Evolutionary conservation across 2,329 filamentous ascomycete genomes (phyloP), one percentile per base, ranked within the genome.

Genomic region (Arthroderma sp.): DNA sequence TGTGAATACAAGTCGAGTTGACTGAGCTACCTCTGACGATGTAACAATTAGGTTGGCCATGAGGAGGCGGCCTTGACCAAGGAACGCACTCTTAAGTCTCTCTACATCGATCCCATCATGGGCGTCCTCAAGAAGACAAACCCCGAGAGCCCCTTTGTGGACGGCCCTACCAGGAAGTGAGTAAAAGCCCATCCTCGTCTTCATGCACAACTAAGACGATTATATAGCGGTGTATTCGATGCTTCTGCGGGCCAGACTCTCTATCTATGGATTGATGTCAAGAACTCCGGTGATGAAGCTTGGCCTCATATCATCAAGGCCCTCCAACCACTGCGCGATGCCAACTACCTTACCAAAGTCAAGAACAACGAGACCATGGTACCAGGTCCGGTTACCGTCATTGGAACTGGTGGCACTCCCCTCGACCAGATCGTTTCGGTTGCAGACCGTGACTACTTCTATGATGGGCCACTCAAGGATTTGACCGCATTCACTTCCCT

Each of bases 181-280:
- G 69, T 58, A 13, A 8, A 28, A 13, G 25, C 8, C 9, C 47
- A 53, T 33, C 21, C 28, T 17, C 37, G 19, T 41, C 23, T 43
- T 33, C 28, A 11, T 9, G 4, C 19, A 19, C 2, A 21, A 35
- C 38, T 41, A n/a, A 55, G 28, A 35, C 21, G 6, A 38, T n/a
- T 31, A 31, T 31, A 44, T 51, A 73, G 71, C 64, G 82, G 82
- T 35, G 79, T 85, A 13, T 85, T 77, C 65, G 82, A 85, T 67
- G 80, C 80, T 0, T 65, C 65, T 35, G 65, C 71, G 1, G 72
- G 67, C 4, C 81, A 84, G 66, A 84, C 82, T 0, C 73, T 86
- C 4, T 84, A 83, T 70, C 73, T 85, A 51, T 84, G 83, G 68
- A 78, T 85, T 58, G 82, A 85, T 64, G 64, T 83, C 58, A 85